Conservation (phyloP, 768 basidiomycete species). For the Boletus huronensis region DNA sequence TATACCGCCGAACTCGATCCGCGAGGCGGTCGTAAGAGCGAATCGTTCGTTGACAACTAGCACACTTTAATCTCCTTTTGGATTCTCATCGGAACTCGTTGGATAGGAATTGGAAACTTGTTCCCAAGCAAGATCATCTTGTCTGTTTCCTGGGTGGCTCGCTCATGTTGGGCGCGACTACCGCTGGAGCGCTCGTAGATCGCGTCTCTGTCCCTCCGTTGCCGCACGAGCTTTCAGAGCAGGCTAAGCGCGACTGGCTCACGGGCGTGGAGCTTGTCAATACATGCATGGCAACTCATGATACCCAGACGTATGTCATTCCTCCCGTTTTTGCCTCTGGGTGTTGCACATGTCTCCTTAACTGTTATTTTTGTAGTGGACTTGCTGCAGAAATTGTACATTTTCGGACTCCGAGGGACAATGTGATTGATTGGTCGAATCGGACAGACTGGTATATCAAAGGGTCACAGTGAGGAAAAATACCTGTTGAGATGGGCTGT, state of each 20-base stretch:
- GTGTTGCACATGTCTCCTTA: not conserved
- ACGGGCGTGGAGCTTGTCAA: conserved; percentile 77
- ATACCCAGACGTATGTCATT: conserved; percentile 69
- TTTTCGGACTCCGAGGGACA: conserved; percentile 66
- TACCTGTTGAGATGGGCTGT: not conserved
- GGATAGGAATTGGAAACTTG: conserved; percentile 64
- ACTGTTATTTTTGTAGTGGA: conserved; percentile 45
- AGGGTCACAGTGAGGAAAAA: conserved; percentile 53
- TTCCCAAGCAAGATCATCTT: conserved; percentile 92
- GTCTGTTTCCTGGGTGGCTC: conserved; percentile 94
- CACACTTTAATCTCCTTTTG: not conserved
- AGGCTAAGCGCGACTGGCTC: conserved; percentile 74
- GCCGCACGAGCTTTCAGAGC: conserved; percentile 54
- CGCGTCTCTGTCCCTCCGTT: conserved; percentile 67
- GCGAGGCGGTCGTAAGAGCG: conserved; percentile 34
- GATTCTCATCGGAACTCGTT: conserved; percentile 5
- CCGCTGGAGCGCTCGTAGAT: conserved; percentile 49
- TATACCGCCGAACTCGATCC: conserved; percentile 85
- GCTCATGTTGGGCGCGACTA: conserved; percentile 85
- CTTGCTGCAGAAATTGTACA: conserved; percentile 88
- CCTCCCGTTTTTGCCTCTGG: not conserved
- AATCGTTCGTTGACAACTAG: conserved; percentile 32
- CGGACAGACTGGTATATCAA: conserved; percentile 88
- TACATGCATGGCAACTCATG: conserved; percentile 85
- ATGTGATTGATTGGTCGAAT: conserved; percentile 40